Evolutionary conservation across 441 rosid species (phyloP).

Genomic region (Geranium incanum): DNA sequence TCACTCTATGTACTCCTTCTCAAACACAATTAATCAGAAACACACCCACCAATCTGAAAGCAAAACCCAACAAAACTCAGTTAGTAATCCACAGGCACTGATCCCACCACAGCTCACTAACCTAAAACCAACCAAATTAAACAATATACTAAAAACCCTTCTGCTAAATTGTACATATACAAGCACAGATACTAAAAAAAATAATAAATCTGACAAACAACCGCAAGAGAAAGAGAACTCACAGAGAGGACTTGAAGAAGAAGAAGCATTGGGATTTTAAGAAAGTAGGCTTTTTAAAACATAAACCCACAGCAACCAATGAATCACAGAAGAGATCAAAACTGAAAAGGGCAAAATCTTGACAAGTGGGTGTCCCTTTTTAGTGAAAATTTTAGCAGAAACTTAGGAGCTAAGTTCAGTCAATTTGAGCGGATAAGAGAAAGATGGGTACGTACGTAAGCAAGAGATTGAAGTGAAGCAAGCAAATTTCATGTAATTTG

Average conservation of each 20-base stretch:
- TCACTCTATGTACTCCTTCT: slow-evolving; percentile 1
- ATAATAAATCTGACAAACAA: background rate
- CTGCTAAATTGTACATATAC: slow-evolving; percentile 5
- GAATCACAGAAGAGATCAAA: background rate
- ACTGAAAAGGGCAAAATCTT: background rate
- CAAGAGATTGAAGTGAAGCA: background rate
- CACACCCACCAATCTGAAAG: slow-evolving; percentile 43
- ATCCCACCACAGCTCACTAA: slow-evolving; percentile 17
- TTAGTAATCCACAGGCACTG: slow-evolving; percentile 13
- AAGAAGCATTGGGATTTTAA: slow-evolving; percentile 1
- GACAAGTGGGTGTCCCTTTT: slow-evolving; percentile 2
- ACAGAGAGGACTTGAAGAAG: background rate
- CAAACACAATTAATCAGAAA: slow-evolving; percentile 38
- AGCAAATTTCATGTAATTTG: background rate
- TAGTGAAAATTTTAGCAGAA: background rate
- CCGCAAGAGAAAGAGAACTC: background rate
- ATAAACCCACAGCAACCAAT: background rate
- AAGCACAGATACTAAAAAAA: background rate
- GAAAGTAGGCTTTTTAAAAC: background rate
- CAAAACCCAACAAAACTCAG: slow-evolving; percentile 12
- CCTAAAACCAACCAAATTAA: slow-evolving; percentile 3
- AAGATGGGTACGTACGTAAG: background rate
- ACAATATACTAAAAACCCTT: slow-evolving; percentile 15
- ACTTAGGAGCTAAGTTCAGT: slow-evolving; percentile 10
- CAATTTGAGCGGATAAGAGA: background rate